Evolutionary conservation across 805 yeast genomes (phyloP), one percentile per base, ranked within the genome.

Genomic region (Zygotorulaspora florentina): DNA sequence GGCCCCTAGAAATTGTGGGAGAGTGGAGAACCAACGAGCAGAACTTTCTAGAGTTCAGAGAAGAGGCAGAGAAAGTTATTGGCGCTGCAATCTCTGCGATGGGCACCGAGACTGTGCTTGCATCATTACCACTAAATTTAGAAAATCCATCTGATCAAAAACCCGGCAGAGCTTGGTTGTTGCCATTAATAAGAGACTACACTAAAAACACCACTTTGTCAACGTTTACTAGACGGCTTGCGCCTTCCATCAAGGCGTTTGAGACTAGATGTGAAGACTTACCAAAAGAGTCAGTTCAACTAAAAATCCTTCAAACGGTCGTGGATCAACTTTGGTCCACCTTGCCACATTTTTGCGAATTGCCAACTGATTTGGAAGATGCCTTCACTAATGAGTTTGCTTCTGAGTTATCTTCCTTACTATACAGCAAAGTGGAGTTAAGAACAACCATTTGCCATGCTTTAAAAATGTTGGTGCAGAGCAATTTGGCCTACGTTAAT

Each of bases 91-190:
- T 93, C 45, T 64, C 85, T 1, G 78, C 84, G 3, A 66, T 90
- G 64, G 99, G 99, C 2, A 96, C 98, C 8, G 95, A 85, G 55
- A 79, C 74, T 10, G 93, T 93, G 2, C 69, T 91, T 50, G 66
- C 77, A 38, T 70, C 77, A 3, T 72, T 93, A 28, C 98, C 99
- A 6, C 72, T 93, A 59, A 88, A 91, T 60, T 73, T 93, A 56
- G 72, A 74, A 26, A 75, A 76, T 38, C 79, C 83, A 4, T 64
- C 69, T 17, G 56, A 70, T 20, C 66, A 69, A 27, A 73, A 75
- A 35, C 76, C 82, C n/a, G 97, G 97, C 38, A 79, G 98, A 62
- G 97, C 97, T 38, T 93, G 98, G 97, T 61, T 93, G 56, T 75
- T 93, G 53, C 99, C 99, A 9, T 64, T 93, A 28, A 75, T 93